Percentiles rank a stretch among this genome's conserved stretches.
Evolutionary conservation across 768 basidiomycete species (phyloP).

Genomic region (Leccinum variicolor): DNA sequence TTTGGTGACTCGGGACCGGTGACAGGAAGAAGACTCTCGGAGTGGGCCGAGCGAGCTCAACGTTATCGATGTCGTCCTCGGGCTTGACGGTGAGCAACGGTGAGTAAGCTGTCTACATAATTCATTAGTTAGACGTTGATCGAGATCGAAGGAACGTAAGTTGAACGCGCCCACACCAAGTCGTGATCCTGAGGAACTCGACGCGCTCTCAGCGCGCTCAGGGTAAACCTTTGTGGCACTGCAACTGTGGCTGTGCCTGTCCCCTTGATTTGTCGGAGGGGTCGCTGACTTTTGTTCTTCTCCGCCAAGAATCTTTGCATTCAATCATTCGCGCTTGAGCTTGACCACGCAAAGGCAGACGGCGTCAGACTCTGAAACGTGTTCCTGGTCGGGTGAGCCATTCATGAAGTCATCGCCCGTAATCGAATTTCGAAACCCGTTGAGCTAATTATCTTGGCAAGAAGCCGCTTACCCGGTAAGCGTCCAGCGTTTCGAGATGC

Average conservation of each 20-base stretch:
- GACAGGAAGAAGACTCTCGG: background rate
- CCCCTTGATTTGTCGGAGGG: background rate
- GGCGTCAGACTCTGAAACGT: conserved; percentile 3
- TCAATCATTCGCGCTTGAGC: background rate
- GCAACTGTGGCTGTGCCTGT: conserved; percentile 19
- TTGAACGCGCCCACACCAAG: background rate
- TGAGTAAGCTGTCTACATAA: background rate
- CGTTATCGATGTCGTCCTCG: conserved; percentile 8
- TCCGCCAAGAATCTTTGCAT: background rate
- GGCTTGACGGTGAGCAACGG: background rate
- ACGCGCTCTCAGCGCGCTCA: background rate
- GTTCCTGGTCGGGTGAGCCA: background rate
- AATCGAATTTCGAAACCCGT: background rate
- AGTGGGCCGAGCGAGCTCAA: background rate
- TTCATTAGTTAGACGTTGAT: background rate
- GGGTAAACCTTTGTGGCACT: background rate
- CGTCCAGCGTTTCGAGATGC: background rate
- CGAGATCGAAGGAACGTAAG: background rate
- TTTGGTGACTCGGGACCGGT: background rate
- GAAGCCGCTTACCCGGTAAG: background rate
- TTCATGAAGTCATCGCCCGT: background rate
- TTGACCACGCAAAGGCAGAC: background rate
- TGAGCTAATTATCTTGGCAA: background rate
- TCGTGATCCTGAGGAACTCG: background rate
- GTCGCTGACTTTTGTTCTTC: conserved; percentile 2